Evolutionary conservation across 2,329 filamentous ascomycete genomes (phyloP).

Genomic region (Penicillium verrucosum): DNA sequence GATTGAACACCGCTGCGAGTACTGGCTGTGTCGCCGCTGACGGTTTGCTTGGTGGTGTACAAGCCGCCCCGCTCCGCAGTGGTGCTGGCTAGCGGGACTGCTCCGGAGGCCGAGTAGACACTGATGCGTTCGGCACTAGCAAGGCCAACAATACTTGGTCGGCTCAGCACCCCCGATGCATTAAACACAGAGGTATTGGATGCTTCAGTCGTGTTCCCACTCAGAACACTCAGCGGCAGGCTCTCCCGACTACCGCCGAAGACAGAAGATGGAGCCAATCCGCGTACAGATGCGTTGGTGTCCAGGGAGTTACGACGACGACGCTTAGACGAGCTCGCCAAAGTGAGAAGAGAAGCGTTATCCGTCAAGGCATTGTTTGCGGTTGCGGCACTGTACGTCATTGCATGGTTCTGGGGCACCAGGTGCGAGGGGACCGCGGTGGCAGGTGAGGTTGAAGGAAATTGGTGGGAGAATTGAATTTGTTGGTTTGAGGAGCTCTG

Average conservation of each 20-base stretch:
- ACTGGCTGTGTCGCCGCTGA: conserved; percentile 66
- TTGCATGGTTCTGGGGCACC: conserved; percentile 49
- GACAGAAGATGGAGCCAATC: conserved; percentile 60
- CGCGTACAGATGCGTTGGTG: conserved; percentile 64
- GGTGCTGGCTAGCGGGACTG: conserved; percentile 53
- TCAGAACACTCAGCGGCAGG: conserved; percentile 60
- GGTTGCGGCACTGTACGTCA: conserved; percentile 59
- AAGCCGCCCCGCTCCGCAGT: conserved; percentile 76
- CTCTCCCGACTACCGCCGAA: conserved; percentile 64
- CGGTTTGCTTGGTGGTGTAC: conserved; percentile 61
- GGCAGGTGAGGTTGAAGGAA: conserved; percentile 54
- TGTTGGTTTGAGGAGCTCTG: conserved; percentile 39
- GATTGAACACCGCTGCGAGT: conserved; percentile 73
- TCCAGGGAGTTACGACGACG: conserved; percentile 62
- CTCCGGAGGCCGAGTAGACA: conserved; percentile 73
- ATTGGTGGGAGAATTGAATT: conserved; percentile 59
- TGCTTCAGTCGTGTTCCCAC: conserved; percentile 49
- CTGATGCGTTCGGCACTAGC: conserved; percentile 59
- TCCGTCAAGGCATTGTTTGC: conserved; percentile 64
- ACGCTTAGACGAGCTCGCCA: conserved; percentile 63
- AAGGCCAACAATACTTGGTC: conserved; percentile 53
- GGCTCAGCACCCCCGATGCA: conserved; percentile 39
- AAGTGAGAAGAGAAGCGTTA: conserved; percentile 63
- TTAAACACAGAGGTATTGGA: conserved; percentile 43
- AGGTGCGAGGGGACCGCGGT: conserved; percentile 61